phyloP scores from a whole-genome alignment of 352 stramenopile species.

The Phytophthora palmivora region DNA sequence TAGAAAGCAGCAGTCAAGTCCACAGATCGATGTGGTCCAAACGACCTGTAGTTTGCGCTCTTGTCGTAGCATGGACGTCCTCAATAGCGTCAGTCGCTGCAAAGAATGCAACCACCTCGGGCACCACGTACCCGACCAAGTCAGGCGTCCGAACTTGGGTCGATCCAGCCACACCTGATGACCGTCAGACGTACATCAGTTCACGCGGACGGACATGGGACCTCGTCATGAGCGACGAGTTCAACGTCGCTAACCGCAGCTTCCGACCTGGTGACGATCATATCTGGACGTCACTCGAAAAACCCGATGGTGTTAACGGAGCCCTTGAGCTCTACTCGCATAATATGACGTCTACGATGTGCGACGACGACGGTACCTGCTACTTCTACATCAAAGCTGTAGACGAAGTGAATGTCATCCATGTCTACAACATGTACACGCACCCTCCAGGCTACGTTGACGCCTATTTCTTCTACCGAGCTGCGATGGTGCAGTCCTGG shows the following conservation, averaged over 20 bases:
- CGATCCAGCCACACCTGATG: conserved; percentile 42
- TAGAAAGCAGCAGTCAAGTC: conserved; percentile 6
- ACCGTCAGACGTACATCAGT: conserved; percentile 33
- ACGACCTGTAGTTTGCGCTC: not conserved
- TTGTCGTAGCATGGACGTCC: conserved; percentile 5
- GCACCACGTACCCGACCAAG: conserved; percentile 33
- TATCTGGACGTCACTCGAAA: conserved; percentile 85
- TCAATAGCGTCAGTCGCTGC: not conserved
- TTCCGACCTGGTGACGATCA: conserved; percentile 92
- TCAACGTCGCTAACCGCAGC: conserved; percentile 56
- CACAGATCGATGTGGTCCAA: conserved; percentile 5
- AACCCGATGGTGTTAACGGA: conserved; percentile 73
- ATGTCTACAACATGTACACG: conserved; percentile 71
- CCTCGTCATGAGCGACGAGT: conserved; percentile 77
- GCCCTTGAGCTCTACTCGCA: conserved; percentile 93
- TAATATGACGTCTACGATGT: conserved; percentile 66
- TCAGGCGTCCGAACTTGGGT: conserved; percentile 48
- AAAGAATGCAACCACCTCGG: conserved; percentile 26
- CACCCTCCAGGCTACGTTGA: conserved; percentile 40
- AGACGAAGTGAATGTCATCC: conserved; percentile 38
- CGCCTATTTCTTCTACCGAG: conserved; percentile 51
- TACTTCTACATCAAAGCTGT: conserved; percentile 57
- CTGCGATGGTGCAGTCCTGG: conserved; percentile 91
- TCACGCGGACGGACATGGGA: conserved; percentile 66
- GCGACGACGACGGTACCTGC: conserved; percentile 48